Evolutionary conservation across 2,329 filamentous ascomycete species (phyloP).

Genomic region (Xylaria sp.): DNA sequence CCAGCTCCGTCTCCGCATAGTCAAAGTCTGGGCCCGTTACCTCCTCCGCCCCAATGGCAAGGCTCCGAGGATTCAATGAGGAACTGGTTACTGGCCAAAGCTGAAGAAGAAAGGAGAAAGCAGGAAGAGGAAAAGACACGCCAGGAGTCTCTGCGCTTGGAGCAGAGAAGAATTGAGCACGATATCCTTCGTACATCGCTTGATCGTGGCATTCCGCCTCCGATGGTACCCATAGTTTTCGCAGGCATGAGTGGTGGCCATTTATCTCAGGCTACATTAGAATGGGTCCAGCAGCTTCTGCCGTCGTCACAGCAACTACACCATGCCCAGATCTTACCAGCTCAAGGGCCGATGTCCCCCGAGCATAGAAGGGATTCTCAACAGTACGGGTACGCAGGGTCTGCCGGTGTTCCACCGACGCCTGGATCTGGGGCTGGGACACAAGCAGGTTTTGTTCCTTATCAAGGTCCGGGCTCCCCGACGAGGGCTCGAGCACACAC

Average conservation of each 20-base stretch:
- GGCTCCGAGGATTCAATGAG: constrained; percentile 76
- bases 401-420: constrained; percentile 55
- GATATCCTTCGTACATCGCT: constrained; percentile 77
- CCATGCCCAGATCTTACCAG: constrained; percentile 61
- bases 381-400: constrained; percentile 55
- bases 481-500: constrained; percentile 62
- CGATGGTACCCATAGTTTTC: constrained; percentile 80
- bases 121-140: constrained; percentile 78
- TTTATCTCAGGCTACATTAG: constrained; percentile 68
- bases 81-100: constrained; percentile 75
- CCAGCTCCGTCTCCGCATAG: constrained; percentile 51
- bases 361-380: constrained; percentile 65
- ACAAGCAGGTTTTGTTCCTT: constrained; percentile 55
- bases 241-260: constrained; percentile 74
- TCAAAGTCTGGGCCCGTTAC: constrained; percentile 64
- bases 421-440: constrained; percentile 55
- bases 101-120: constrained; percentile 76
- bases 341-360: constrained; percentile 62
- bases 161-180: constrained; percentile 78
- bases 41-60: constrained; percentile 74
- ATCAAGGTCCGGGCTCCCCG: constrained; percentile 59
- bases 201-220: constrained; percentile 75
- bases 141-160: constrained; percentile 73
- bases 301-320: constrained; percentile 58
- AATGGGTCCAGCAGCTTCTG: constrained; percentile 75